Evolutionary conservation across 164 flowering plant genomes (phyloP).

Genomic region (Houttuynia cordata): DNA sequence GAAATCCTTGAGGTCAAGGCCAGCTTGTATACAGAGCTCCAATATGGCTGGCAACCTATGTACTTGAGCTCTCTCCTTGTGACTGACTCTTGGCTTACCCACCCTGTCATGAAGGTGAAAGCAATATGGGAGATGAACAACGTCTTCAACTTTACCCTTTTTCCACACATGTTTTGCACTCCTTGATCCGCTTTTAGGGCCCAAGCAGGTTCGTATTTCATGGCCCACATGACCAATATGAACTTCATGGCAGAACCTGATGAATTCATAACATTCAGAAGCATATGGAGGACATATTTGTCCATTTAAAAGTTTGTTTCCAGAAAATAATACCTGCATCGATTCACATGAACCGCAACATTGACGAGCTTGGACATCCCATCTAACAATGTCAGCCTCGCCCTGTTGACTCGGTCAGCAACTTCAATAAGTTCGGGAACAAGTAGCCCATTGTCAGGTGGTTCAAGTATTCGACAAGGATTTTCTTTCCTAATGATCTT

Average conservation of each 20-base stretch:
- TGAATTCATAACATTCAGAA: not conserved
- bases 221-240: constrained; percentile 72
- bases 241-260: constrained; percentile 69
- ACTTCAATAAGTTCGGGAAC: constrained; percentile 53
- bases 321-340: constrained; percentile 41
- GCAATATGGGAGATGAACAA: constrained; percentile 48
- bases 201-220: constrained; percentile 66
- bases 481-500: constrained; percentile 31
- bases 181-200: constrained; percentile 48
- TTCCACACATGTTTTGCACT: constrained; percentile 69
- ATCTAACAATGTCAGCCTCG: constrained; percentile 31
- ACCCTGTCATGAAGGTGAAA: constrained; percentile 78
- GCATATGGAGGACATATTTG: not conserved
- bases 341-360: constrained; percentile 30
- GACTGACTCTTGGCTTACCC: constrained; percentile 62
- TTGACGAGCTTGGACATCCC: constrained; percentile 37
- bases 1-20: constrained; percentile 48
- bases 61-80: constrained; percentile 44
- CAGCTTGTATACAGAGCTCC: constrained; percentile 92
- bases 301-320: not conserved
- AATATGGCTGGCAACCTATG: constrained; percentile 57
- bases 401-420: constrained; percentile 47
- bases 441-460: constrained; percentile 61
- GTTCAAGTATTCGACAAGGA: constrained; percentile 42
- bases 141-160: constrained; percentile 51